phyloP scores from a whole-genome alignment of 768 basidiomycete genomes.

The Artomyces pyxidatus region DNA sequence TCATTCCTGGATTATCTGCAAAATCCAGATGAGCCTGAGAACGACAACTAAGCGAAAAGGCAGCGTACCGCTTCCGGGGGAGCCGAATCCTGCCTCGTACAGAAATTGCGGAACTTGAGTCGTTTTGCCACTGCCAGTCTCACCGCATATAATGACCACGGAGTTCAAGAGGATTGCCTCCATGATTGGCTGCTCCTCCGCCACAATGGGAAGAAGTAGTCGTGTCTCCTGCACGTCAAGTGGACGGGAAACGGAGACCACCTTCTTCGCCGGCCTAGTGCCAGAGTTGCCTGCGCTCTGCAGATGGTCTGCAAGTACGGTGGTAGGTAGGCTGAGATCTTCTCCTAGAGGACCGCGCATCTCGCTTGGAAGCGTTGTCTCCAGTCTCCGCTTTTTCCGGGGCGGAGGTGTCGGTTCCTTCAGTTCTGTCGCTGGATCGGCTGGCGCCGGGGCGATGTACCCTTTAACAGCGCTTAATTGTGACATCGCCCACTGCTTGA shows the following conservation, averaged over 20 bases:
- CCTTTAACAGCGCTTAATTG: slow-evolving; percentile 53
- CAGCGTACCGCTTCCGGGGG: slow-evolving; percentile 63
- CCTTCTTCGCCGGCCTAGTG: slow-evolving; percentile 23
- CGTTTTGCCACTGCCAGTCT: slow-evolving; percentile 98
- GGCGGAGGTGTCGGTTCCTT: slow-evolving; percentile 8
- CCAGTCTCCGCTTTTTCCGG: slow-evolving; percentile 44
- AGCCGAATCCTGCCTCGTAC: slow-evolving; percentile 95
- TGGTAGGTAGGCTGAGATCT: slow-evolving; percentile 56
- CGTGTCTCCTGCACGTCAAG: slow-evolving; percentile 69
- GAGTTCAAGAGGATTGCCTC: slow-evolving; percentile 82
- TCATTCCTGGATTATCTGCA: slow-evolving; percentile 93
- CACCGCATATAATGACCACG: slow-evolving; percentile 83
- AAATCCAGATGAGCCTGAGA: slow-evolving; percentile 1
- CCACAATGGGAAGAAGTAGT: slow-evolving; percentile 76
- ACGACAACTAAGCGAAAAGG: background rate
- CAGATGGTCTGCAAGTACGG: slow-evolving; percentile 51
- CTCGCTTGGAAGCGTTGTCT: slow-evolving; percentile 24
- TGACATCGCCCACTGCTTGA: slow-evolving; percentile 86
- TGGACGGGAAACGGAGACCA: slow-evolving; percentile 52
- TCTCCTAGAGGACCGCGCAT: slow-evolving; percentile 80
- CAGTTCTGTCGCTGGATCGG: background rate
- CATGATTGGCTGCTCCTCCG: slow-evolving; percentile 93
- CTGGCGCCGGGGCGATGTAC: slow-evolving; percentile 25
- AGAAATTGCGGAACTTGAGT: slow-evolving; percentile 98
- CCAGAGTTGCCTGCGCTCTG: slow-evolving; percentile 14